Percentiles rank a stretch among this genome's conserved stretches.
Conservation (phyloP, 1,284 basidiomycete genomes). For the Sphagnurus paluster region DNA sequence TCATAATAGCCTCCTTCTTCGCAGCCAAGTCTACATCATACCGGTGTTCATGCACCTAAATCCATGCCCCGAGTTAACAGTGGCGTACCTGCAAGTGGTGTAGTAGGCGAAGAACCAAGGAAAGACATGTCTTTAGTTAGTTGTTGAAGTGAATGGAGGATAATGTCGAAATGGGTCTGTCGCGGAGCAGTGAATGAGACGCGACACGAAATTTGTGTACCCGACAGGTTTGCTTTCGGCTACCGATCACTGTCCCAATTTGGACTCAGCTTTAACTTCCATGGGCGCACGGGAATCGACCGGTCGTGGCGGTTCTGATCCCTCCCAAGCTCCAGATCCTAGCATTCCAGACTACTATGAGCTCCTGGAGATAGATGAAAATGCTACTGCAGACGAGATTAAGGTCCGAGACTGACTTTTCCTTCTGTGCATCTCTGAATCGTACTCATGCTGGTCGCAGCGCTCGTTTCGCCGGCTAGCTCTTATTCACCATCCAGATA, state of each 20-base stretch:
- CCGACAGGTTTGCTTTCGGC: slow-evolving; percentile 2
- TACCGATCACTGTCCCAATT: slow-evolving; percentile 17
- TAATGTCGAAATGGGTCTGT: background rate
- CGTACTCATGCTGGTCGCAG: slow-evolving; percentile 38
- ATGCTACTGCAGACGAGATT: slow-evolving; percentile 85
- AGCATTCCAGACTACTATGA: slow-evolving; percentile 73
- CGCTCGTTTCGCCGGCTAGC: slow-evolving; percentile 83
- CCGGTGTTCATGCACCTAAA: no score
- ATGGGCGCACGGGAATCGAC: slow-evolving; percentile 78
- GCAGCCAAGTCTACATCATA: slow-evolving; percentile 55
- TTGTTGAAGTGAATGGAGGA: background rate
- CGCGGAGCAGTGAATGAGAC: slow-evolving; percentile 1
- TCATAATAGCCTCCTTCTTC: slow-evolving; percentile 73
- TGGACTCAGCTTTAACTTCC: background rate
- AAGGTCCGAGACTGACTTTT: slow-evolving; percentile 58
- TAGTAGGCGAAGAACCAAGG: slow-evolving; percentile 35
- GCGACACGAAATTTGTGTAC: slow-evolving; percentile 15
- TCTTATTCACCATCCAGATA: slow-evolving; percentile 87
- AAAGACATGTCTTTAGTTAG: slow-evolving; percentile 45
- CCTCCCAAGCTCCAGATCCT: slow-evolving; percentile 21
- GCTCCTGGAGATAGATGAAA: slow-evolving; percentile 76
- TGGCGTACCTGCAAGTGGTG: slow-evolving; percentile 37
- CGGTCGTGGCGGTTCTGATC: slow-evolving; percentile 32
- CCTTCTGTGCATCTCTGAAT: background rate
- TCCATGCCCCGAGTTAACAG: no score